Evolutionary conservation across 2,329 filamentous ascomycete species (phyloP).

Genomic region (Colletotrichum navitas): DNA sequence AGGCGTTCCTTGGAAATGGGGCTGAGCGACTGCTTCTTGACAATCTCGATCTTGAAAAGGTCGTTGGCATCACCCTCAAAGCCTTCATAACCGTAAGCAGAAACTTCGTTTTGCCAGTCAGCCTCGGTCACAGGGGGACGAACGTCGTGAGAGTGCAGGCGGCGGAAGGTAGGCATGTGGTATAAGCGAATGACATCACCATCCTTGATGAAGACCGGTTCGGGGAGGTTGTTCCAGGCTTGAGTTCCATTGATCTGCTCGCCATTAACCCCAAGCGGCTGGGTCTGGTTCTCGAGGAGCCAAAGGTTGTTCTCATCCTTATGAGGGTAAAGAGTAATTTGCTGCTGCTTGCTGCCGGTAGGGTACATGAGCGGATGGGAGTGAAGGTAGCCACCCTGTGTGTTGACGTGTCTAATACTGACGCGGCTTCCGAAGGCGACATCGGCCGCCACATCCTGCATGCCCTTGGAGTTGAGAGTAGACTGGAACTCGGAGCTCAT

Average conservation of each 20-base stretch:
- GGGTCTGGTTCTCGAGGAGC: slow-evolving; percentile 95
- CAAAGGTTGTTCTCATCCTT: slow-evolving; percentile 99
- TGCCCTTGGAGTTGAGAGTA: slow-evolving; percentile 94
- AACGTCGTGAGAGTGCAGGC: slow-evolving; percentile 96
- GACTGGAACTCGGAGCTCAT: slow-evolving; percentile 99
- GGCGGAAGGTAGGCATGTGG: slow-evolving; percentile 84
- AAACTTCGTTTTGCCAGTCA: slow-evolving; percentile 96
- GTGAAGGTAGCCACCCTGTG: slow-evolving; percentile 96
- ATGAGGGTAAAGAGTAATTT: slow-evolving; percentile 97
- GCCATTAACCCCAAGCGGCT: slow-evolving; percentile 83
- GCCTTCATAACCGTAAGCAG: slow-evolving; percentile 96
- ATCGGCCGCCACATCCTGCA: slow-evolving; percentile 95
- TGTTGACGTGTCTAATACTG: slow-evolving; percentile 92
- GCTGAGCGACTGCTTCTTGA: slow-evolving; percentile 87
- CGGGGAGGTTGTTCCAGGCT: slow-evolving; percentile 83
- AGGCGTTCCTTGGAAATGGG: slow-evolving; percentile 84
- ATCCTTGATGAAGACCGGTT: slow-evolving; percentile 78
- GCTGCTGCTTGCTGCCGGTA: slow-evolving; percentile 96
- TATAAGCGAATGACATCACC: slow-evolving; percentile 86
- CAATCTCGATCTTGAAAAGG: slow-evolving; percentile 92
- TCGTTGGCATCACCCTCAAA: slow-evolving; percentile 98
- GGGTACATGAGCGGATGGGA: slow-evolving; percentile 99
- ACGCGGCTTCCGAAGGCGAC: slow-evolving; percentile 90
- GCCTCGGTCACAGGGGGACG: slow-evolving; percentile 87
- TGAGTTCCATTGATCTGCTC: slow-evolving; percentile 82